Conservation (phyloP, 768 basidiomycete genomes). For the Holtermannia corniformis region DNA sequence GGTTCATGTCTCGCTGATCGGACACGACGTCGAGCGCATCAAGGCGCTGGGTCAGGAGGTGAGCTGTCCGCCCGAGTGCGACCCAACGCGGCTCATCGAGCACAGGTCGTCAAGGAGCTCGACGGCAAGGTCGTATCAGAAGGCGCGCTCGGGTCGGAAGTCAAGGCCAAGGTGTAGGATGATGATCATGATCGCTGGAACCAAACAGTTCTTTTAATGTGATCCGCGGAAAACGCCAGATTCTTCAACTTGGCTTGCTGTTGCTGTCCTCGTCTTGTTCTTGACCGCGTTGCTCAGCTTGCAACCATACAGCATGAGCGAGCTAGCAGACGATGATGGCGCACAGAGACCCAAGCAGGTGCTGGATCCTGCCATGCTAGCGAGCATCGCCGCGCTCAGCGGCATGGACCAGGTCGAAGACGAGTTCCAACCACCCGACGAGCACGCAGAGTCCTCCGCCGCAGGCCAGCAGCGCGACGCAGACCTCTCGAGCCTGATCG, state of each 20-base stretch:
- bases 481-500: background rate
- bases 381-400: conserved; percentile 29
- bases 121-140: conserved; percentile 41
- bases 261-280: background rate
- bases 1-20: conserved; percentile 61
- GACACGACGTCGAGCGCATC: conserved; percentile 43
- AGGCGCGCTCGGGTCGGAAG: conserved; percentile 34
- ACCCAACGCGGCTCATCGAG: no score
- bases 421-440: background rate
- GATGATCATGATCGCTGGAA: background rate
- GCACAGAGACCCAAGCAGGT: background rate
- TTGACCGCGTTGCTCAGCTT: no score
- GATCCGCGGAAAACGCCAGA: background rate
- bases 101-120: conserved; percentile 41
- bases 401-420: conserved; percentile 4
- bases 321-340: no score
- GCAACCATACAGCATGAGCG: no score
- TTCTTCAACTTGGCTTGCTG: background rate
- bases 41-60: conserved; percentile 43
- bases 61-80: conserved; percentile 1
- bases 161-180: conserved; percentile 3
- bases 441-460: background rate
- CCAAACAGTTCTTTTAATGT: background rate
- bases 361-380: conserved; percentile 23
- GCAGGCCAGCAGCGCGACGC: background rate